Conservation (phyloP, 179 eudicot genomes). For the Silene coronaria region DNA sequence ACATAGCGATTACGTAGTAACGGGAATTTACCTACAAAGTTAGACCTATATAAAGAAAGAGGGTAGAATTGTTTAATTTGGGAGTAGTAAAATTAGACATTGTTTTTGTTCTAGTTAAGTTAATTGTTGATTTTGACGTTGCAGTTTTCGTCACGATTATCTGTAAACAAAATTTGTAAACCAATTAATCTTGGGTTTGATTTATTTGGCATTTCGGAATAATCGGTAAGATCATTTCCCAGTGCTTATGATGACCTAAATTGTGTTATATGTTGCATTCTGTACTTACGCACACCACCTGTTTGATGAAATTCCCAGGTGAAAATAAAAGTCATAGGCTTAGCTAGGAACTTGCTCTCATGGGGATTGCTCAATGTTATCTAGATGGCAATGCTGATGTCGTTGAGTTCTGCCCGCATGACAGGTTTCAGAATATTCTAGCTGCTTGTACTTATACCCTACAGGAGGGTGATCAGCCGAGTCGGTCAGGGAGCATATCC, state of each 20-base stretch:
- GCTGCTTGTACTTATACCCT: conserved; percentile 80
- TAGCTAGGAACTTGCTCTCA: conserved; percentile 10
- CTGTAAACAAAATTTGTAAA: too few relatives aligned
- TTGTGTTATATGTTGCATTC: not conserved
- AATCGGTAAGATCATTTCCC: not conserved
- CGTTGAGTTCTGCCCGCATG: conserved; percentile 86
- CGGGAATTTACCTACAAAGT: too few relatives aligned
- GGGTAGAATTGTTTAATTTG: too few relatives aligned
- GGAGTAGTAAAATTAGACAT: too few relatives aligned
- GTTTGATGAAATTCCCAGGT: conserved; percentile 49
- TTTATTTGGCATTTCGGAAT: not conserved
- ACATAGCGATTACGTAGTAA: too few relatives aligned
- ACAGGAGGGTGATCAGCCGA: conserved; percentile 64
- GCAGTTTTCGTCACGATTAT: too few relatives aligned
- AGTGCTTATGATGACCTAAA: not conserved
- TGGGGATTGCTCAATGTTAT: conserved; percentile 57
- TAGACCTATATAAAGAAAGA: too few relatives aligned
- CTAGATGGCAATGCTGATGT: conserved; percentile 84
- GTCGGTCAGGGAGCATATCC: conserved; percentile 61
- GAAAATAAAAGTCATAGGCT: not conserved
- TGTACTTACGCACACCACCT: conserved; percentile 21
- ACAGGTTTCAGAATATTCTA: conserved; percentile 51
- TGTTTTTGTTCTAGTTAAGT: too few relatives aligned
- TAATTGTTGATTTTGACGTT: too few relatives aligned
- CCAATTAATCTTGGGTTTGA: not conserved